These are phyloP conservation scores for Stachybotrys chlorohalonatus DNA, from an alignment of 2,329 filamentous ascomycete species.

Conservation along the genomic window DNA sequence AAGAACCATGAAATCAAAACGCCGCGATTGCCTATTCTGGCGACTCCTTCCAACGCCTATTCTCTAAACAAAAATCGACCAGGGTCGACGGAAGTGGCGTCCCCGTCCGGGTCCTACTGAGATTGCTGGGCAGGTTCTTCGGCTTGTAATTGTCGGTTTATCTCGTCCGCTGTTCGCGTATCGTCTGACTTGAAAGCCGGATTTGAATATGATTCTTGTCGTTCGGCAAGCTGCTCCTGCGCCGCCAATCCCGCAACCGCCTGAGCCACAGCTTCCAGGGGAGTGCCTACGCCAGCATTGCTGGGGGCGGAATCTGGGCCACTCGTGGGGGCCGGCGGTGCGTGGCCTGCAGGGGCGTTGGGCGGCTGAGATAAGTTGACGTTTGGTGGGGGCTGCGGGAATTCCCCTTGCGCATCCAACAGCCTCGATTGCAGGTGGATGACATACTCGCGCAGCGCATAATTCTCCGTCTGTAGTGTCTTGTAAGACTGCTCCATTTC, in stretches of 20 bases:
- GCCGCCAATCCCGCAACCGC: conserved; percentile 34
- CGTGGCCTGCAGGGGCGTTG: background rate
- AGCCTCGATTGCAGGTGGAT: conserved; percentile 81
- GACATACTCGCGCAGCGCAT: conserved; percentile 84
- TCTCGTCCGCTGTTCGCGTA: conserved; percentile 40
- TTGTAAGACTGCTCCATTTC: conserved; percentile 72
- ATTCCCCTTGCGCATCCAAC: conserved; percentile 73
- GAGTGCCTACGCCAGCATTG: conserved; percentile 21
- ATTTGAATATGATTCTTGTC: conserved; percentile 20
- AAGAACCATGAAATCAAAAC: background rate
- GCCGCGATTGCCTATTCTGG: background rate
- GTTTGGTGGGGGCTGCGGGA: conserved; percentile 73
- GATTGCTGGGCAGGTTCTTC: conserved; percentile 14
- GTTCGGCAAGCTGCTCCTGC: conserved; percentile 29
- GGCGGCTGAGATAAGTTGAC: conserved; percentile 50
- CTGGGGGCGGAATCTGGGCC: conserved; percentile 13
- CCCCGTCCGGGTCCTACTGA: background rate
- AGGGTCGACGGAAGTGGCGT: background rate
- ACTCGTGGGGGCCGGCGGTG: conserved; percentile 11
- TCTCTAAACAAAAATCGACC: background rate
- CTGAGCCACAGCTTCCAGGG: conserved; percentile 41
- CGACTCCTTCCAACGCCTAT: background rate
- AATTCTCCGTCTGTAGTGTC: conserved; percentile 79
- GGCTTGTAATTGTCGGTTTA: conserved; percentile 42
- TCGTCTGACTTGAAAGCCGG: conserved; percentile 34